Evolutionary conservation across 2,329 filamentous ascomycete species (phyloP), one percentile per base, ranked within the genome.

Genomic region (Coleophoma crateriformis): DNA sequence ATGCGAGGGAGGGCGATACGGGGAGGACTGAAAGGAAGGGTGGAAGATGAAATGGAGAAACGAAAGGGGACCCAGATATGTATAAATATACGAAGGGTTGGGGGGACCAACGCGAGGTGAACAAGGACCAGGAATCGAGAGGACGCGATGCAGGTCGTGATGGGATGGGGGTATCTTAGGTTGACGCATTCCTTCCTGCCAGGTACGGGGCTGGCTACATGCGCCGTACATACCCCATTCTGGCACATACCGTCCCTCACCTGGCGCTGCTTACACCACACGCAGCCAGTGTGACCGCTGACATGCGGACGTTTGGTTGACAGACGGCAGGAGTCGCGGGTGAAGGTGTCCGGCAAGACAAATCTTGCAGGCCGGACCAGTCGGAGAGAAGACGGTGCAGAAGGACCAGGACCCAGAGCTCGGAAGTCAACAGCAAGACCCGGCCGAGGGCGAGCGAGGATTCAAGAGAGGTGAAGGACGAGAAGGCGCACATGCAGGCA

Each of bases 261-360:
- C 52, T 67, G 67, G 22, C 65, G 55, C 3, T 58, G 46, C 50
- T 67, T 67, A 46, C 65, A 67, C 4, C 52, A 61, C 17, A 53
- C 49, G 49, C 65, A 67, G 11, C 65, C 65, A 3, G 61, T 66
- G 45, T 63, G 62, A 49, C 61, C 62, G 57, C 65, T 67, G 12
- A 33, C 32, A 17, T 50, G 48, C 33, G 45, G 41, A 27, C 41
- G 41, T 27, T 13, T 14, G 22, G 41, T 32, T 20, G 41, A 44
- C 41, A 3, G 20, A 27, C 27, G 27, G 22, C 39, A 41, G 10
- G n/a, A 41, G 22, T 19, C 14, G 17, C 7, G 22, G 39, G 12
- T 41, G 7, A 7, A n/a, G 11, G 11, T 41, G 39, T 17, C 19
- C 12, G 13, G 17, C 4, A 12, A 22, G 15, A 15, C 39, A 17